Percentiles rank a stretch among this genome's conserved stretches.
Conservation (phyloP, 2,329 filamentous ascomycete species). For the Penicillium sp. region DNA sequence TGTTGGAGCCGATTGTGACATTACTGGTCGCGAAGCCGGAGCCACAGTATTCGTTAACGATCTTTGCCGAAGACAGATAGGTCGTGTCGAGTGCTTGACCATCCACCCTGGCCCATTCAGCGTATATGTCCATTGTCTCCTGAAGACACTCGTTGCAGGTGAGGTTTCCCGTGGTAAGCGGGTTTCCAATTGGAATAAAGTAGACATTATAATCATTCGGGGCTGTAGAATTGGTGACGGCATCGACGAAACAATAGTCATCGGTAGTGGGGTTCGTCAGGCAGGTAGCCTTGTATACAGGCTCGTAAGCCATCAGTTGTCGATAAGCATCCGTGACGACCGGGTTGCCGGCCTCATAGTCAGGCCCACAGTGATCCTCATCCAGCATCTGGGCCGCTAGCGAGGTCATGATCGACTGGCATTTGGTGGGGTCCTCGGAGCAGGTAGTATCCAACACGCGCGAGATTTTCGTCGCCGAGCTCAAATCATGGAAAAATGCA, state of each 20-base stretch:
- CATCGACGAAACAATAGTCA: slow-evolving; percentile 77
- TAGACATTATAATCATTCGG: slow-evolving; percentile 78
- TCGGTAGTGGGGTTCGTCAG: slow-evolving; percentile 64
- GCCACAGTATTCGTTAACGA: slow-evolving; percentile 67
- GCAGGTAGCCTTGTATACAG: slow-evolving; percentile 78
- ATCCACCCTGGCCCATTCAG: slow-evolving; percentile 64
- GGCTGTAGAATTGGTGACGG: slow-evolving; percentile 72
- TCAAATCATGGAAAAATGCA: slow-evolving; percentile 77
- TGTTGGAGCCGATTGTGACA: slow-evolving; percentile 33
- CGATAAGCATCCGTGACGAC: slow-evolving; percentile 72
- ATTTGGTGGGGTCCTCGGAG: slow-evolving; percentile 59
- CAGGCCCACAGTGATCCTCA: slow-evolving; percentile 66
- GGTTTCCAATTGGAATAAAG: slow-evolving; percentile 75
- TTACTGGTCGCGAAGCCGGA: slow-evolving; percentile 54
- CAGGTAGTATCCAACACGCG: slow-evolving; percentile 79
- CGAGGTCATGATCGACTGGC: slow-evolving; percentile 62
- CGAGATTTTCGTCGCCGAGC: slow-evolving; percentile 69
- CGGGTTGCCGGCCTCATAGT: slow-evolving; percentile 66
- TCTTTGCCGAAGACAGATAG: slow-evolving; percentile 69
- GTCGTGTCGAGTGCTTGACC: slow-evolving; percentile 65
- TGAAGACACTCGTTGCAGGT: slow-evolving; percentile 74
- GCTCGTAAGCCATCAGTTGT: slow-evolving; percentile 73
- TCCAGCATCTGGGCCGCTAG: slow-evolving; percentile 66
- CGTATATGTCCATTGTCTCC: slow-evolving; percentile 79
- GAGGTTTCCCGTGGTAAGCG: slow-evolving; percentile 66